Base-by-base conservation (phyloP, 2,329 filamentous ascomycete genomes). In the Phoma sp. region DNA sequence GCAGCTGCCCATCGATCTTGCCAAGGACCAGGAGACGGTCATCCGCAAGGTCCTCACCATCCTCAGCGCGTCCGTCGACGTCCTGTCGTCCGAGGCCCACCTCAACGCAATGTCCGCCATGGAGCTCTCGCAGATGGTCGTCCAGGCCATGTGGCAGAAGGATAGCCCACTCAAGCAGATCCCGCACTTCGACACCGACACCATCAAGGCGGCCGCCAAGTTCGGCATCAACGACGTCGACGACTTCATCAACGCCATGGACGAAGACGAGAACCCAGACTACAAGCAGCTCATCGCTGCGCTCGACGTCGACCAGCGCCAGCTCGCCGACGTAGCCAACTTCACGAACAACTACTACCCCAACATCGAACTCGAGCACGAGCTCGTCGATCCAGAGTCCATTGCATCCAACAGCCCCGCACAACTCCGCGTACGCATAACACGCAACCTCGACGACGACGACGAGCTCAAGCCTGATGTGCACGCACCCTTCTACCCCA, bases 71-170 rank as follows among this genome's bases (percentile, higher is more conserved):
- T 91, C 89, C 69, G 95, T 98, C 21, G 95, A 99, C 74, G 92
- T 99, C 15, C 84, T 99, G 32, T 96, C 92, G 9, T 97, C 93
- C 0, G 93, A 99, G 68, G 95, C 94, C 13, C 92, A 97, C 69
- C 84, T 99, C 59, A 99, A 99, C 72, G 94, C 95, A 57, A 96
- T 97, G 88, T 93, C 89, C 68, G 95, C 95, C 25, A 99, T 99
- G 94, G 95, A 99, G 76, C 92, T 99, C 85, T 96, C 91, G 12
- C 95, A 99, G 74, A 99, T 99, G 95, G 91, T 96, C 48, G 93
- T 99, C 3, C 95, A 99, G 78, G 93, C 90, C 44, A 96, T 98
- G 91, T 99, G 95, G 95, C 94, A 99, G 78, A 90, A 93, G 54
- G 95, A 99, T 75, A 96, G 91, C 68, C 93, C 95, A 35, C 84